Conservation (phyloP, 345 rosid species). For the Lepidium aucheri region DNA sequence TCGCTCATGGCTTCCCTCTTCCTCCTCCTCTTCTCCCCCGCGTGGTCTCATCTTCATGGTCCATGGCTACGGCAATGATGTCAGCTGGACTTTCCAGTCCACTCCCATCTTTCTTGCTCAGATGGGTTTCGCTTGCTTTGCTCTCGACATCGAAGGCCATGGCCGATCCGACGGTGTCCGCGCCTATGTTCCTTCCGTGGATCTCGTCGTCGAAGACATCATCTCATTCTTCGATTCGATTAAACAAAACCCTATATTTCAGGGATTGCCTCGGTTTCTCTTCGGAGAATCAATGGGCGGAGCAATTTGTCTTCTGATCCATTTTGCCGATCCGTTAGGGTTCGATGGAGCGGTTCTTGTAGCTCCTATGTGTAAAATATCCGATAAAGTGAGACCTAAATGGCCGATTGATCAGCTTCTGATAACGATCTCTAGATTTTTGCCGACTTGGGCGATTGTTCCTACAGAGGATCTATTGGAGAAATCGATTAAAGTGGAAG, state of each 20-base stretch:
- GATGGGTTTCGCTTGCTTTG: constrained; percentile 74
- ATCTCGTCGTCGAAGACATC: constrained; percentile 58
- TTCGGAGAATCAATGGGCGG: constrained; percentile 89
- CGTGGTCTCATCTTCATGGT: constrained; percentile 66
- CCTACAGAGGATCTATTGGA: constrained; percentile 57
- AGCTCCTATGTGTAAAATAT: constrained; percentile 84
- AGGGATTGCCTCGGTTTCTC: constrained; percentile 48
- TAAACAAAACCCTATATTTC: constrained; percentile 34
- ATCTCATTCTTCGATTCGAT: constrained; percentile 42
- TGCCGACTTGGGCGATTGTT: constrained; percentile 70
- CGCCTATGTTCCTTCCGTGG: constrained; percentile 57
- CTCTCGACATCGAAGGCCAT: constrained; percentile 79
- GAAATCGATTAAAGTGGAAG: constrained; percentile 56
- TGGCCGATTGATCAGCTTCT: constrained; percentile 70
- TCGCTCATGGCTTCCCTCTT: constrained; percentile 62
- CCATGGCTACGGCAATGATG: constrained; percentile 81
- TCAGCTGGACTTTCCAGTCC: constrained; percentile 75
- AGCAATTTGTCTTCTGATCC: constrained; percentile 54
- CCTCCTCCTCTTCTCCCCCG: constrained; percentile 43
- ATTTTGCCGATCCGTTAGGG: constrained; percentile 43
- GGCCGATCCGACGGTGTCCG: constrained; percentile 64
- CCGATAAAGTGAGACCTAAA: constrained; percentile 59
- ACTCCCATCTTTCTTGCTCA: constrained; percentile 67
- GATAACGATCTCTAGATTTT: constrained; percentile 42
- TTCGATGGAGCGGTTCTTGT: constrained; percentile 68